Conservation (phyloP, 129 eudicot genomes). For the Saussurea involucrata region DNA sequence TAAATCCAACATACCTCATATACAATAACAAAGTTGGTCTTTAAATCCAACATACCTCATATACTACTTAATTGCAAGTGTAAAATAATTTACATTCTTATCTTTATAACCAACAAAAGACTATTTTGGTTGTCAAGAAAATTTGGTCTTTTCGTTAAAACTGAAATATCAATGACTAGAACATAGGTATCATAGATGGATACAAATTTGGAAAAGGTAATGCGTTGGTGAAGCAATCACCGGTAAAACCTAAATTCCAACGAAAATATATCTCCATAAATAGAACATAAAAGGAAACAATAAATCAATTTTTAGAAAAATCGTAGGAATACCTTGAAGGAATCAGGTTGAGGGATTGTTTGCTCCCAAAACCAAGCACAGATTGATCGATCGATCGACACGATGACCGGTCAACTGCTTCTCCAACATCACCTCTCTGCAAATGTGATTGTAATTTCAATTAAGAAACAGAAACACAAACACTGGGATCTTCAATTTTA, state of each 20-base stretch:
- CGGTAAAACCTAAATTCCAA: constrained; percentile 54
- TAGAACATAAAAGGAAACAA: neutral
- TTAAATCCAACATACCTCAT: too few species aligned
- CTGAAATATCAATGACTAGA: neutral
- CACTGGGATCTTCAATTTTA: neutral
- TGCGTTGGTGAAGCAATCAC: constrained; percentile 97
- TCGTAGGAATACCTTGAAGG: constrained; percentile 50
- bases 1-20: constrained; percentile 67
- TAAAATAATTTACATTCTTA: neutral
- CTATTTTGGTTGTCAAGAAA: neutral
- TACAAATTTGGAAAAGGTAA: constrained; percentile 76
- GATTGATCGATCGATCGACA: constrained; percentile 88
- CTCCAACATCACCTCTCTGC: constrained; percentile 93
- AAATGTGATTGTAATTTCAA: neutral
- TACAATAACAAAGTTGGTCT: constrained; percentile 89
- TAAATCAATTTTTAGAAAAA: neutral
- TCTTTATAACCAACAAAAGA: neutral
- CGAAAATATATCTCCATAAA: neutral
- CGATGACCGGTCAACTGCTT: constrained; percentile 92
- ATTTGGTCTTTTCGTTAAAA: neutral
- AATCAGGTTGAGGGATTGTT: constrained; percentile 70
- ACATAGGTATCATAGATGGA: neutral
- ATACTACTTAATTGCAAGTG: neutral
- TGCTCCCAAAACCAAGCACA: constrained; percentile 99
- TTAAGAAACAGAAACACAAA: constrained; percentile 4